Conservation (phyloP, 2,329 filamentous ascomycete genomes). For the Rutstroemia sp. region DNA sequence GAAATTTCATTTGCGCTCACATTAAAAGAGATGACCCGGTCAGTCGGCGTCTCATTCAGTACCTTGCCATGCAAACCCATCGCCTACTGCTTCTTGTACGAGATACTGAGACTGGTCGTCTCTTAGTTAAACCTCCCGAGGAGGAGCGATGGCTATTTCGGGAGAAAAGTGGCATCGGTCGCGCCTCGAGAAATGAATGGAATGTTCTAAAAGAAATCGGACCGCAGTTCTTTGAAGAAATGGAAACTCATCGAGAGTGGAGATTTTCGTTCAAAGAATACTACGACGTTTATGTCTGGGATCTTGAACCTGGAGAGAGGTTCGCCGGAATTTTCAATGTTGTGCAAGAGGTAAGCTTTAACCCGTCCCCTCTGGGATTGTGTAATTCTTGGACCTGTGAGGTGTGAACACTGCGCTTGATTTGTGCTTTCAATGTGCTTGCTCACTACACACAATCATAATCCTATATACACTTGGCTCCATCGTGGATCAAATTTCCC, state of each 20-base stretch:
- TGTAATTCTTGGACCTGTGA: too few species aligned
- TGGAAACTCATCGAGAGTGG: conserved; percentile 32
- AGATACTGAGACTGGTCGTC: conserved; percentile 33
- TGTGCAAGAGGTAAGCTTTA: conserved; percentile 26
- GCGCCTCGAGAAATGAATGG: conserved; percentile 34
- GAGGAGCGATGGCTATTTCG: conserved; percentile 34
- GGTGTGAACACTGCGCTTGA: too few species aligned
- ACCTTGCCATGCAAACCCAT: conserved; percentile 33
- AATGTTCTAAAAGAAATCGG: conserved; percentile 30
- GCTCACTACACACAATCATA: too few species aligned
- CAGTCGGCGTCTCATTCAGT: conserved; percentile 36
- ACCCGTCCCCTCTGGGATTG: too few species aligned
- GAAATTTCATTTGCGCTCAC: conserved; percentile 36
- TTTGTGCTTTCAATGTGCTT: too few species aligned
- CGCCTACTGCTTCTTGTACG: conserved; percentile 34
- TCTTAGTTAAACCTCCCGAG: conserved; percentile 32
- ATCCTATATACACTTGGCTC: too few species aligned
- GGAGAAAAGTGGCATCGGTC: conserved; percentile 33
- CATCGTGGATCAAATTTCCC: not conserved
- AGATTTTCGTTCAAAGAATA: conserved; percentile 36
- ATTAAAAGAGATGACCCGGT: conserved; percentile 36
- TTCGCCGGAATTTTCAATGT: conserved; percentile 28
- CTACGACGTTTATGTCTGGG: conserved; percentile 38
- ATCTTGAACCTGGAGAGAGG: conserved; percentile 29
- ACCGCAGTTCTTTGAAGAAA: conserved; percentile 33